These are phyloP conservation scores for Hibiscus trionum DNA, from an alignment of 345 rosid genomes.

Conservation along the genomic window DNA sequence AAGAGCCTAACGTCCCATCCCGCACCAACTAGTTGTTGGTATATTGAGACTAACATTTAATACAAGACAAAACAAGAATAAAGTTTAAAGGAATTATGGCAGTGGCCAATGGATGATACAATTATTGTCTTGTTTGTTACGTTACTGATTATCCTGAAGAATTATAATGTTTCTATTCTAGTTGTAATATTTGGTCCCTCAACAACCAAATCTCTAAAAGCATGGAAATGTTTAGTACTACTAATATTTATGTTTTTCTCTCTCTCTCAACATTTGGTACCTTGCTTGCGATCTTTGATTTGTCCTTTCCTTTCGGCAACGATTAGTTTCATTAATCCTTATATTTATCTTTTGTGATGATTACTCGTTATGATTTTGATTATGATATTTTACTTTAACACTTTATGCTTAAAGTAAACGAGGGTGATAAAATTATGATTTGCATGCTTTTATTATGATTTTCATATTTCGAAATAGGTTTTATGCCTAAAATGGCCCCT, in stretches of 20 bases:
- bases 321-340: not conserved
- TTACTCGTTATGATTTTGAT: not conserved
- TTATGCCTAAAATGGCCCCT: too few relatives aligned
- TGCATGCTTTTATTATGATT: not conserved
- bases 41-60: not conserved
- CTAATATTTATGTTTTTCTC: not conserved
- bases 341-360: not conserved
- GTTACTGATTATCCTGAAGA: not conserved
- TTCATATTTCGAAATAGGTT: not conserved
- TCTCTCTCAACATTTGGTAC: not conserved
- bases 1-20: too few relatives aligned
- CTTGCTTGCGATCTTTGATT: not conserved
- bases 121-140: not conserved
- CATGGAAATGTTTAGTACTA: not conserved
- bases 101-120: not conserved
- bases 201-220: constrained; percentile 11
- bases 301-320: not conserved
- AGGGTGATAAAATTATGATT: not conserved
- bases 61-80: not conserved
- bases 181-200: not conserved
- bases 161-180: not conserved
- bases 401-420: constrained; percentile 1
- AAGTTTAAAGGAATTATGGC: not conserved
- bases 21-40: too few relatives aligned
- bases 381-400: not conserved